Evolutionary conservation across 345 rosid species (phyloP).

Genomic region (Sonneratia caseolaris): DNA sequence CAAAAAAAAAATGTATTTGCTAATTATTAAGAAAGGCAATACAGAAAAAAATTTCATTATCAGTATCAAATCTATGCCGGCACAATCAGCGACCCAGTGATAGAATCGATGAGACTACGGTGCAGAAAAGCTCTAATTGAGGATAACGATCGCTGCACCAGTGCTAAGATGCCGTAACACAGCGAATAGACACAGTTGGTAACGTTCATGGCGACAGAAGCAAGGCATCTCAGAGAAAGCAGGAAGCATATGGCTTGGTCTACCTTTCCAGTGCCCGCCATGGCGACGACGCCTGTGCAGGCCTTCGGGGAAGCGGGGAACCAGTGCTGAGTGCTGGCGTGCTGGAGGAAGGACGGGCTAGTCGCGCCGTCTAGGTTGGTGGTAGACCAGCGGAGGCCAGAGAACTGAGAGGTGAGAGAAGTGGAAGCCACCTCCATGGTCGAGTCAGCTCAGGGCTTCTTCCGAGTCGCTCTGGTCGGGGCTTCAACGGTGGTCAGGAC

Average conservation of each 20-base stretch:
- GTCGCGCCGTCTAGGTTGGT: constrained; percentile 24
- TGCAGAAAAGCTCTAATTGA: too few species aligned
- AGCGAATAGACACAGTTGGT: background rate
- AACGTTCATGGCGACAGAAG: background rate
- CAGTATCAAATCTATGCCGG: too few species aligned
- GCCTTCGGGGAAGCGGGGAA: constrained; percentile 42
- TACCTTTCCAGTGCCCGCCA: constrained; percentile 95
- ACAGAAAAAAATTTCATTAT: background rate
- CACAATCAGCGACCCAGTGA: too few species aligned
- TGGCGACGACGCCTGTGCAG: constrained; percentile 51
- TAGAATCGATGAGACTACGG: too few species aligned
- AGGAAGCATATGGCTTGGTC: constrained; percentile 3
- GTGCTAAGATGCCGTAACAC: background rate
- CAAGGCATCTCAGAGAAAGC: background rate
- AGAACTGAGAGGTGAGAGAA: constrained; percentile 27
- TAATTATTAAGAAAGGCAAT: too few species aligned
- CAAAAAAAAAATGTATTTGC: background rate
- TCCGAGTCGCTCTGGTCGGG: background rate
- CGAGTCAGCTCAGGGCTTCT: background rate
- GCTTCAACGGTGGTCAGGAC: too few species aligned
- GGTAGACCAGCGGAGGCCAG: constrained; percentile 27
- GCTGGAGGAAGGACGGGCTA: constrained; percentile 33
- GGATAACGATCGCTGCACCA: too few species aligned
- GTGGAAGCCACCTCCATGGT: constrained; percentile 53
- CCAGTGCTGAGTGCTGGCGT: constrained; percentile 38